These are phyloP conservation scores for Fusarium armeniacum DNA, from an alignment of 2,329 filamentous ascomycete species.

Conservation along the genomic window DNA sequence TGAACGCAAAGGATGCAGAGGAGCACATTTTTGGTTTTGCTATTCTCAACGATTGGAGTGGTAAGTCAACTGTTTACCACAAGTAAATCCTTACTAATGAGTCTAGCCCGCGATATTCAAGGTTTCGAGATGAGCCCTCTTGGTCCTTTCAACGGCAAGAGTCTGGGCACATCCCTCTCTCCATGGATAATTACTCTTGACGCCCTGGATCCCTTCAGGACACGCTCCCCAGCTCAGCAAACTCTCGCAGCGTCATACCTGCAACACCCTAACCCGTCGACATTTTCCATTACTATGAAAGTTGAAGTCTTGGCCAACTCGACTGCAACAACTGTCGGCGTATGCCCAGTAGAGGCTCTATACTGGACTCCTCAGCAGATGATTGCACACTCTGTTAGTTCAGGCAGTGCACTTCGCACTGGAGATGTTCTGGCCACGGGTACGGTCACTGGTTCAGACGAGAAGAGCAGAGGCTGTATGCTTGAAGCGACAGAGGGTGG, in stretches of 20 bases:
- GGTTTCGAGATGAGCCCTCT: conserved; percentile 71
- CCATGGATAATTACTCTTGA: conserved; percentile 74
- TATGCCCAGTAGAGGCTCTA: conserved; percentile 12
- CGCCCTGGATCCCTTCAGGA: conserved; percentile 70
- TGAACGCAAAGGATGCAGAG: conserved; percentile 63
- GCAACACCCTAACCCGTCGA: conserved; percentile 53
- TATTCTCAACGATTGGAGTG: conserved; percentile 73
- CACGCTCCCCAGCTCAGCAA: conserved; percentile 3
- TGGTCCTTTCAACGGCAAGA: conserved; percentile 73
- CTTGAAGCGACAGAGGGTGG: conserved; percentile 58
- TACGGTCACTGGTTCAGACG: conserved; percentile 56
- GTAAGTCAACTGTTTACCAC: conserved; percentile 49
- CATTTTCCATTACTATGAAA: conserved; percentile 53
- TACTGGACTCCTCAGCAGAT: conserved; percentile 36
- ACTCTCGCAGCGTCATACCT: conserved; percentile 48
- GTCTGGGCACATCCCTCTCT: conserved; percentile 70
- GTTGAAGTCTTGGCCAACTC: conserved; percentile 48
- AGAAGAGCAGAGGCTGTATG: conserved; percentile 57
- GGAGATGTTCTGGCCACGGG: conserved; percentile 61
- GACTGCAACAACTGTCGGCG: conserved; percentile 8
- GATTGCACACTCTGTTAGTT: conserved; percentile 34
- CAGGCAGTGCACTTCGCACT: conserved; percentile 21
- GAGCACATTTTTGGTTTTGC: conserved; percentile 74
- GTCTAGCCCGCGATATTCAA: conserved; percentile 71
- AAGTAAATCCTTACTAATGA: conserved; percentile 10